Conservation (phyloP, 2,329 filamentous ascomycete genomes). For the Pseudofabraea citricarpa region DNA sequence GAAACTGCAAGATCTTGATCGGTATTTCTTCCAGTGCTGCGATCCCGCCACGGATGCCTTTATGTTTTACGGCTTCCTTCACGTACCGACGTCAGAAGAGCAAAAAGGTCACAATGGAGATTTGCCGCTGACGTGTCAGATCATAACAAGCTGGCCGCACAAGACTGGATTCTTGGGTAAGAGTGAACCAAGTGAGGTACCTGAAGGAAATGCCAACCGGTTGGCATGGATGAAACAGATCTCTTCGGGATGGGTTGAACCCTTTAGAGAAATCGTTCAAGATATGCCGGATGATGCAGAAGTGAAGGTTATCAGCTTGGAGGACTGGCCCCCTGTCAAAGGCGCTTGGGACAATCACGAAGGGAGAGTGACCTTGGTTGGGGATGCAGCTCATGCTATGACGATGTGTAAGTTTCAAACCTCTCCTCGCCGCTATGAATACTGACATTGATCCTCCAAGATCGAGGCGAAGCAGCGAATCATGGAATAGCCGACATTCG, state of each 20-base stretch:
- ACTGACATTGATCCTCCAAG: too few relatives aligned
- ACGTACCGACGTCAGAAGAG: constrained; percentile 30
- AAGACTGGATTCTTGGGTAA: constrained; percentile 30
- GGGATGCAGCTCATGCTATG: constrained; percentile 43
- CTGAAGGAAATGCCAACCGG: constrained; percentile 24
- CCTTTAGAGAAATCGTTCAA: constrained; percentile 28
- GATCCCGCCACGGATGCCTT: constrained; percentile 34
- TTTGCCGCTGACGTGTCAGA: constrained; percentile 29
- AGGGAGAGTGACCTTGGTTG: constrained; percentile 33
- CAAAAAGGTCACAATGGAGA: constrained; percentile 1
- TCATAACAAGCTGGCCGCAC: constrained; percentile 37
- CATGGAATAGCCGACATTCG: constrained; percentile 38
- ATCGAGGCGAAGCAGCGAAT: constrained; percentile 39
- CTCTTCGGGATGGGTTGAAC: constrained; percentile 29
- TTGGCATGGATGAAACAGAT: constrained; percentile 29
- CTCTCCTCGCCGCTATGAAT: too few relatives aligned
- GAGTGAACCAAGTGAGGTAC: constrained; percentile 25
- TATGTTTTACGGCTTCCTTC: constrained; percentile 35
- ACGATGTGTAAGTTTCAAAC: constrained; percentile 40
- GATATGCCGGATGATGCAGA: constrained; percentile 29
- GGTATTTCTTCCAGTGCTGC: constrained; percentile 35
- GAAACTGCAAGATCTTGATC: constrained; percentile 30
- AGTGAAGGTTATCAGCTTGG: constrained; percentile 28
- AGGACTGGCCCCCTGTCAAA: constrained; percentile 31
- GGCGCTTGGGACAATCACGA: constrained; percentile 21